Evolutionary conservation across 805 yeast genomes (phyloP), one percentile per base, ranked within the genome.

Genomic region (Pichia exigua): DNA sequence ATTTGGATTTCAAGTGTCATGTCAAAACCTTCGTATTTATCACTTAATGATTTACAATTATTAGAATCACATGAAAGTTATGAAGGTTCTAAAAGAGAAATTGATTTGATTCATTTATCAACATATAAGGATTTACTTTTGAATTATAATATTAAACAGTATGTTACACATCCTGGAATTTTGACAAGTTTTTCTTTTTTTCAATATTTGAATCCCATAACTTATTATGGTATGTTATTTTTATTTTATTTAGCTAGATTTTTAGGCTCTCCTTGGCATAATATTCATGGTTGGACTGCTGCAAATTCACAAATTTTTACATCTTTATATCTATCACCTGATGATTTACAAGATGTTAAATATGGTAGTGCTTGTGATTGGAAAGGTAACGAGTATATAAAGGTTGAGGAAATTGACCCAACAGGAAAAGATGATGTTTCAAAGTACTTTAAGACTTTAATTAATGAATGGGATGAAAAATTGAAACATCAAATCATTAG

Each of bases 161-260:
- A 87, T 68, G 70, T 92, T 35, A 82, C 87, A 6, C 97, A 94
- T 54, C 99, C 99, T 0, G 99, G 99, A 18, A 87, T 94, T 27
- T 90, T 94, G 67, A 84, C 85, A 22, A 85, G 95, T 49, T 83
- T 83, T 55, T 85, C 95, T 4, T 89, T 87, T 60, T 82, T 78
- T 66, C 79, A 82, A 59, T 87, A 77, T 59, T 75, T 94, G 64
- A 90, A 89, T 63, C 68, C 85, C 5, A 73, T 91, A 65, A 84
- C 96, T 1, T 87, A 81, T 63, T 81, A 85, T 57, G 95, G 95
- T 13, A 94, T 94, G 98, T 62, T 89, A 52, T 56, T 83, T 45
- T 72, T 91, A 64, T 94, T 94, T 63, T 90, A 89, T 66, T 42
- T 90, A 9, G 95, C 96, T 11, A 77, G 98, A 57, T 73, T 76